These are phyloP conservation scores for Ustilago trichophora DNA, from an alignment of 1,284 basidiomycete genomes.

Conservation along the genomic window DNA sequence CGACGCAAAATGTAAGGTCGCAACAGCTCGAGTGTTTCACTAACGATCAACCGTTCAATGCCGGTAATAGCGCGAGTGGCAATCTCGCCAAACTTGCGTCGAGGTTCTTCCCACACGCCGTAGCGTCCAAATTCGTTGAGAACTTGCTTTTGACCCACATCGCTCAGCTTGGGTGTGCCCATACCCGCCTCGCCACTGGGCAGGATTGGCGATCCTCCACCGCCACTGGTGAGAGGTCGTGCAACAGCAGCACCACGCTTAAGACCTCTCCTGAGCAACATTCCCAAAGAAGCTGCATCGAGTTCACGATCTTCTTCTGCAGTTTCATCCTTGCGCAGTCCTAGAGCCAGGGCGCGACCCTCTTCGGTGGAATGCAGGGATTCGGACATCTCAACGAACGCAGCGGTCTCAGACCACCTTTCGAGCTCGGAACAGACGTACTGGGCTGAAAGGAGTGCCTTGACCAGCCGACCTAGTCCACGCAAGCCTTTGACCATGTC, in stretches of 20 bases:
- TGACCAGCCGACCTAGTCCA: constrained; percentile 57
- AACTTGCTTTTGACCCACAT: constrained; percentile 12
- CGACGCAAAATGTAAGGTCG: constrained; percentile 41
- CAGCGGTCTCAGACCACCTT: constrained; percentile 47
- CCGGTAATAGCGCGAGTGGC: constrained; percentile 29
- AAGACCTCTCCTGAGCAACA: constrained; percentile 48
- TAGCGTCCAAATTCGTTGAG: constrained; percentile 21
- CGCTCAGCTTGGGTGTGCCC: constrained; percentile 21
- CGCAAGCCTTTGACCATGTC: constrained; percentile 61
- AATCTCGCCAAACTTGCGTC: constrained; percentile 43
- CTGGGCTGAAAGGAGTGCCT: constrained; percentile 54
- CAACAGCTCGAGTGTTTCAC: constrained; percentile 54
- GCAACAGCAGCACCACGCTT: constrained; percentile 46
- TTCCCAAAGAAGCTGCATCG: constrained; percentile 55
- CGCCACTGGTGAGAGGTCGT: constrained; percentile 10
- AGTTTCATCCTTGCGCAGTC: constrained; percentile 29
- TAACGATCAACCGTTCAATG: constrained; percentile 49
- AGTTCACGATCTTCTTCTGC: constrained; percentile 47
- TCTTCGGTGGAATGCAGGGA: constrained; percentile 34
- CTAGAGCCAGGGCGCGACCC: constrained; percentile 22
- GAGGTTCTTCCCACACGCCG: constrained; percentile 57
- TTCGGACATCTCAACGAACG: constrained; percentile 54
- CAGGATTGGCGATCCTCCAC: background rate
- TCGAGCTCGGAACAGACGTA: constrained; percentile 51
- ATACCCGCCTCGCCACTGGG: background rate